A percentile compares a stretch with the other conserved stretches of the same genome.
phyloP scores from a whole-genome alignment of 2,329 filamentous ascomycete species.

The Talaromyces sp. region DNA sequence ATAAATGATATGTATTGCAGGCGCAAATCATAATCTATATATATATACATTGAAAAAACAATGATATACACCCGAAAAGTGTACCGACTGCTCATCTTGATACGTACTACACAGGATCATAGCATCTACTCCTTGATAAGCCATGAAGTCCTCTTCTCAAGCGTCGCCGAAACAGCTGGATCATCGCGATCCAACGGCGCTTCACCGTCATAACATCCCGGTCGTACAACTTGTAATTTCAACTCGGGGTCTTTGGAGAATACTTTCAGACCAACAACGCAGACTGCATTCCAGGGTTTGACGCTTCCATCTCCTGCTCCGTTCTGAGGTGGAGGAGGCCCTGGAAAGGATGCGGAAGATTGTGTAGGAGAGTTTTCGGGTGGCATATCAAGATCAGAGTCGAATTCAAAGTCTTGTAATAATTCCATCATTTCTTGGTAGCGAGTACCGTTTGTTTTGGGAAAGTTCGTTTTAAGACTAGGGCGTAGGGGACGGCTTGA shows the following conservation, averaged over 20 bases:
- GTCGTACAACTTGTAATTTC: slow-evolving; percentile 49
- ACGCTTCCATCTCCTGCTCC: slow-evolving; percentile 20
- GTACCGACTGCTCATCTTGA: neutral
- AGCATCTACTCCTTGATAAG: neutral
- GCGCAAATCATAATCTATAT: neutral
- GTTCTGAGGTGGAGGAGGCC: slow-evolving; percentile 12
- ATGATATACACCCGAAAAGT: neutral
- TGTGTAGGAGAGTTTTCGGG: slow-evolving; percentile 21
- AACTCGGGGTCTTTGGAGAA: slow-evolving; percentile 50
- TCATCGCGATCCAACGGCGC: slow-evolving; percentile 33
- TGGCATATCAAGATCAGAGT: slow-evolving; percentile 41
- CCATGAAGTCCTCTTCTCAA: slow-evolving; percentile 11
- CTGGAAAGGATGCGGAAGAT: neutral
- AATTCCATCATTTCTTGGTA: slow-evolving; percentile 30
- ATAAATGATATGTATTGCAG: neutral
- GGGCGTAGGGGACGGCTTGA: slow-evolving; percentile 18
- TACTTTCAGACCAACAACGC: slow-evolving; percentile 55
- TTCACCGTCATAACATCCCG: slow-evolving; percentile 34
- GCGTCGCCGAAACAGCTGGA: slow-evolving; percentile 12
- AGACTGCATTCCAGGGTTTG: slow-evolving; percentile 57
- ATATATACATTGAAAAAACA: neutral
- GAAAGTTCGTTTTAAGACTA: slow-evolving; percentile 24
- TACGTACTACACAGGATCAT: neutral
- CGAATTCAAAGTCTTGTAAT: slow-evolving; percentile 39
- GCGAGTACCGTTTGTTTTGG: slow-evolving; percentile 13